phyloP scores from a whole-genome alignment of 352 stramenopile genomes.

The Hyaloperonospora arabidopsidis region DNA sequence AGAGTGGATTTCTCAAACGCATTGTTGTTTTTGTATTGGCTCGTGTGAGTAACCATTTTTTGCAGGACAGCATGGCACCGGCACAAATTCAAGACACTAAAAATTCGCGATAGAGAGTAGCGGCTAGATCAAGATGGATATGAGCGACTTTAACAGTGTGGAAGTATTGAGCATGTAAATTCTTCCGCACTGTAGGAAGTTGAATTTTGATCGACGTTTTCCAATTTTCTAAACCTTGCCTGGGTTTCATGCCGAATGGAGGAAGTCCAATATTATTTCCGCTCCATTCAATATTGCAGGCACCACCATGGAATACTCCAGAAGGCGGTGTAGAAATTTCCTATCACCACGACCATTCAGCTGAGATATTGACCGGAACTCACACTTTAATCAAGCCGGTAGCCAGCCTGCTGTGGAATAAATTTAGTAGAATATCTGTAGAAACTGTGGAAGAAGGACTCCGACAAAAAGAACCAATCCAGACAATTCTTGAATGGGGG shows the following conservation, averaged over 20 bases:
- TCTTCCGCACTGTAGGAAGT: neutral
- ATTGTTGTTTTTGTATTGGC: neutral
- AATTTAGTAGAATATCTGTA: neutral
- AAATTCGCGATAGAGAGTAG: neutral
- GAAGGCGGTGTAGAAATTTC: neutral
- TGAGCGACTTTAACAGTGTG: neutral
- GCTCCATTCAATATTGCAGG: neutral
- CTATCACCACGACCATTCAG: neutral
- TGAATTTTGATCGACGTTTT: neutral
- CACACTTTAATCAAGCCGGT: slow-evolving; percentile 1
- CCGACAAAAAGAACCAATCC: neutral
- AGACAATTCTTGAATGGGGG: neutral
- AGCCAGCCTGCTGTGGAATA: neutral
- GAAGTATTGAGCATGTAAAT: neutral
- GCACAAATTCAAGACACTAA: neutral
- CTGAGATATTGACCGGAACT: neutral
- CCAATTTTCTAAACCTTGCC: slow-evolving; percentile 2
- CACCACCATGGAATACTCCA: slow-evolving; percentile 2
- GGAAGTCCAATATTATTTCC: neutral
- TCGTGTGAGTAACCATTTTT: neutral
- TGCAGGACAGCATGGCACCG: neutral
- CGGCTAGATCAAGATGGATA: neutral
- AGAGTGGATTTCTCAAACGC: neutral
- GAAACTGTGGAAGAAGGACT: neutral
- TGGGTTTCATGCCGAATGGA: neutral